Evolutionary conservation across 163 green algal genomes (phyloP).

Genomic region (Prototheca cutis): DNA sequence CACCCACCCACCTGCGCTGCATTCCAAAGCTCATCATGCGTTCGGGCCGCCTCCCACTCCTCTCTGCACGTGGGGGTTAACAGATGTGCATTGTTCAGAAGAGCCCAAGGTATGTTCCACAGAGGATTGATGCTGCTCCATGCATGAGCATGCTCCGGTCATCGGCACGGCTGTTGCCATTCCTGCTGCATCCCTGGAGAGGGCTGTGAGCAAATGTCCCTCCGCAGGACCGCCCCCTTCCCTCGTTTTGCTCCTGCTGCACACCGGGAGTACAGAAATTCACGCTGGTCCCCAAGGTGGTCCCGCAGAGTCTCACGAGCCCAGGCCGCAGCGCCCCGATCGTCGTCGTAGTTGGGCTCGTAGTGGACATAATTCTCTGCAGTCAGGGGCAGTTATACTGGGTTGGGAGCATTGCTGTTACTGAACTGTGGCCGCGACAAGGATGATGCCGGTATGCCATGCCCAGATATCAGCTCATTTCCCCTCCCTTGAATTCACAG

Average conservation of each 20-base stretch:
- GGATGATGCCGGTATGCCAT: background rate
- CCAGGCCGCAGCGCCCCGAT: conserved; percentile 71
- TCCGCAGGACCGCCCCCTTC: too few relatives aligned
- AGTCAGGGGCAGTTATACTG: background rate
- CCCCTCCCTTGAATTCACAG: too few relatives aligned
- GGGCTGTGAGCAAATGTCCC: too few relatives aligned
- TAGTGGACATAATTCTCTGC: conserved; percentile 93
- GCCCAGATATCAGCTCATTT: background rate
- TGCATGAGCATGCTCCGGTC: too few relatives aligned
- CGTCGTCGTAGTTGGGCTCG: conserved; percentile 76
- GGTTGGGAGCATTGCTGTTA: too few relatives aligned
- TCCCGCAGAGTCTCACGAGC: conserved; percentile 62
- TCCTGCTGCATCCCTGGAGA: too few relatives aligned
- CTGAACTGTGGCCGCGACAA: background rate
- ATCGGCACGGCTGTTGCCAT: too few relatives aligned
- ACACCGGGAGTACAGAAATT: conserved; percentile 61
- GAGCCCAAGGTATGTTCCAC: background rate
- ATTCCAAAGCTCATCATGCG: conserved; percentile 97
- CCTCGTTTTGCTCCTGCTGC: too few relatives aligned
- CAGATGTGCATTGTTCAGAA: background rate
- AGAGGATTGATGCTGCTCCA: too few relatives aligned
- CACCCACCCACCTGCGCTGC: conserved; percentile 65
- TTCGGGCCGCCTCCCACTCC: conserved; percentile 76
- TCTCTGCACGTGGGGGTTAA: conserved; percentile 20
- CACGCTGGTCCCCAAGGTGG: conserved; percentile 73